phyloP scores from a whole-genome alignment of 2,329 filamentous ascomycete species.

The Monosporascus sp. region DNA sequence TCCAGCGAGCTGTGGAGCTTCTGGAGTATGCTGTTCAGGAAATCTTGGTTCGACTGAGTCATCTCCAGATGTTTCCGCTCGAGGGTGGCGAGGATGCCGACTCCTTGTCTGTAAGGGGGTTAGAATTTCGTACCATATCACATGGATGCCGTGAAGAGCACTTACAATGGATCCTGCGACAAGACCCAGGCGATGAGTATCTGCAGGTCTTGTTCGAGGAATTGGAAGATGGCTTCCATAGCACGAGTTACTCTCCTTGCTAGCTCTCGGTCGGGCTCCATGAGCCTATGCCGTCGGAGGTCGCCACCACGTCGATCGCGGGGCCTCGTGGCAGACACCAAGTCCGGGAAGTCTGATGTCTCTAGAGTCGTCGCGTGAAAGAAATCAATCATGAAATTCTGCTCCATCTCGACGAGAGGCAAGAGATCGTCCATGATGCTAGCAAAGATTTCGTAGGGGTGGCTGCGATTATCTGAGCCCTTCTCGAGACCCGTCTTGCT shows the following conservation, averaged over 20 bases:
- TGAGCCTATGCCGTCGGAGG: conserved; percentile 66
- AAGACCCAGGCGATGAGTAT: conserved; percentile 80
- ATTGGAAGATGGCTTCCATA: conserved; percentile 85
- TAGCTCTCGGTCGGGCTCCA: conserved; percentile 83
- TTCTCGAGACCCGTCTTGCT: conserved; percentile 49
- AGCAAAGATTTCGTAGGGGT: conserved; percentile 77
- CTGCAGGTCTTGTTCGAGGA: conserved; percentile 73
- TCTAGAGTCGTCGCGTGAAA: conserved; percentile 90
- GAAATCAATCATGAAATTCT: conserved; percentile 95
- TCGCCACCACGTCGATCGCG: conserved; percentile 67
- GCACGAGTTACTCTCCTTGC: conserved; percentile 78
- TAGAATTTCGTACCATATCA: conserved; percentile 11
- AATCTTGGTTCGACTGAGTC: conserved; percentile 90
- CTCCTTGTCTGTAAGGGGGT: conserved; percentile 62
- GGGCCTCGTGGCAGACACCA: conserved; percentile 61
- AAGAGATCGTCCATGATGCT: conserved; percentile 76
- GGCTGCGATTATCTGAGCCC: conserved; percentile 57
- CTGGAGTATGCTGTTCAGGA: conserved; percentile 72
- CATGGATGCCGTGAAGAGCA: conserved; percentile 15
- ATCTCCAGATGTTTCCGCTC: conserved; percentile 75
- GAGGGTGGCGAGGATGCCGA: conserved; percentile 76
- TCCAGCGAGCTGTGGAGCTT: conserved; percentile 72
- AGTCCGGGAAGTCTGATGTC: conserved; percentile 76
- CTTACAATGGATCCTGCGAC: conserved; percentile 74
- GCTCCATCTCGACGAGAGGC: conserved; percentile 82